These are phyloP conservation scores for Fagopyrum esculentum DNA, from an alignment of 148 eudicot genomes.

Conservation along the genomic window DNA sequence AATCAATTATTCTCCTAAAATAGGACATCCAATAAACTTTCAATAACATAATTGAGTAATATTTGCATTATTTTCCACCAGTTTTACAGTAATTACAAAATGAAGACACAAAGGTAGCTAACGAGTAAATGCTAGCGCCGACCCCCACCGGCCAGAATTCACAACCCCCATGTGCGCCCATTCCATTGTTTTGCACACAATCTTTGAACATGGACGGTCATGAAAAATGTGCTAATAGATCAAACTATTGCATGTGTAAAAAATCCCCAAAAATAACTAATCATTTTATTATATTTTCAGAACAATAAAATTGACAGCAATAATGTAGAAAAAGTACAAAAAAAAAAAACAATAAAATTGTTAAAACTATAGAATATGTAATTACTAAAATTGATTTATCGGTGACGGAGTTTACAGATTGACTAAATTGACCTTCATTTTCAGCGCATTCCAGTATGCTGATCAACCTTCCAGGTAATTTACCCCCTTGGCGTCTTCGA, in stretches of 20 bases:
- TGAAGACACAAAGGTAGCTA: not conserved
- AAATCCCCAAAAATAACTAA: not conserved
- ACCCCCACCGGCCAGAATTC: conserved; percentile 7
- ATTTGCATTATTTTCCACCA: not conserved
- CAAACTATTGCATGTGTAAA: not conserved
- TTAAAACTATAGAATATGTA: not conserved
- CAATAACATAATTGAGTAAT: not conserved
- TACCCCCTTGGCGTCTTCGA: conserved; percentile 8
- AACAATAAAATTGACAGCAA: conserved; percentile 5
- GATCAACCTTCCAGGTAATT: not conserved
- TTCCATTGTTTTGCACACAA: conserved; percentile 7
- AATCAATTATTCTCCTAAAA: not conserved
- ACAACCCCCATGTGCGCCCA: conserved; percentile 1
- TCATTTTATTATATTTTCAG: conserved; percentile 3
- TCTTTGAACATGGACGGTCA: conserved; percentile 5
- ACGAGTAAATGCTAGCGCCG: not conserved
- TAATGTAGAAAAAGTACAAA: conserved; percentile 1
- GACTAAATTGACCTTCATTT: not conserved
- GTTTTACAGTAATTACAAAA: not conserved
- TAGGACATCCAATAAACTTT: not conserved
- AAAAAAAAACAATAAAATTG: not conserved
- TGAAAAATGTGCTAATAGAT: not conserved
- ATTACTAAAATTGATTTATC: not conserved
- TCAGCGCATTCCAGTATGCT: not conserved
- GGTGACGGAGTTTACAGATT: conserved; percentile 9